These are phyloP conservation scores for Neonectria neomacrospora DNA, from an alignment of 2,329 filamentous ascomycete species.

Conservation along the genomic window DNA sequence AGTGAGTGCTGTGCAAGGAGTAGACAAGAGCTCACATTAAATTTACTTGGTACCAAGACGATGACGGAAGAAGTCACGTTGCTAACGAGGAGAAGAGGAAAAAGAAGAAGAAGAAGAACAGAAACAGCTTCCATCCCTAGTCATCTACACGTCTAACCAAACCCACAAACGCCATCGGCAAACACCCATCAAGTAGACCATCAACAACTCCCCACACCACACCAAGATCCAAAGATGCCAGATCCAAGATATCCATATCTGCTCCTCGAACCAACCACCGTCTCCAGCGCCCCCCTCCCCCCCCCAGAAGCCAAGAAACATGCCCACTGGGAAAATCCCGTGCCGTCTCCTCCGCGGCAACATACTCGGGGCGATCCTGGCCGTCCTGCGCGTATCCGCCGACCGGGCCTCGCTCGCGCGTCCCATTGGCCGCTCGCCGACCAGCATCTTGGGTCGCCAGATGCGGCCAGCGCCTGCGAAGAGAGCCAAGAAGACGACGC, in stretches of 20 bases:
- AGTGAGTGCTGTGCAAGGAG: no score
- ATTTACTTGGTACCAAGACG: no score
- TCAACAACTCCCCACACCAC: conserved; percentile 2
- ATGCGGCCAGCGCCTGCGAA: conserved; percentile 42
- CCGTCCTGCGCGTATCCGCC: neutral
- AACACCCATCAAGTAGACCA: neutral
- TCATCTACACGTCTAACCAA: neutral
- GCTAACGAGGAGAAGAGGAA: neutral
- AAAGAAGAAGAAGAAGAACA: neutral
- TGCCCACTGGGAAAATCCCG: conserved; percentile 2
- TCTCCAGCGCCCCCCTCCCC: neutral
- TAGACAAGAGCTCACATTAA: neutral
- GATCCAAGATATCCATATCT: conserved; percentile 16
- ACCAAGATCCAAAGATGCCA: neutral
- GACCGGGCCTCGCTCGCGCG: neutral
- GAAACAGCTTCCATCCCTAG: neutral
- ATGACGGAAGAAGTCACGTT: neutral
- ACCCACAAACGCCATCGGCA: conserved; percentile 3
- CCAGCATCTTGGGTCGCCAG: conserved; percentile 35
- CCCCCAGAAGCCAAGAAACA: conserved; percentile 14
- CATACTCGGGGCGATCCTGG: neutral
- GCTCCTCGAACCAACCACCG: conserved; percentile 20
- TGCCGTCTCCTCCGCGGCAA: conserved; percentile 1
- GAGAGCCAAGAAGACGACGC: conserved; percentile 22
- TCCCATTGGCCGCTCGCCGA: conserved; percentile 31